Base-by-base conservation (phyloP, 768 basidiomycete species). In the Lactarius hengduanensis region DNA sequence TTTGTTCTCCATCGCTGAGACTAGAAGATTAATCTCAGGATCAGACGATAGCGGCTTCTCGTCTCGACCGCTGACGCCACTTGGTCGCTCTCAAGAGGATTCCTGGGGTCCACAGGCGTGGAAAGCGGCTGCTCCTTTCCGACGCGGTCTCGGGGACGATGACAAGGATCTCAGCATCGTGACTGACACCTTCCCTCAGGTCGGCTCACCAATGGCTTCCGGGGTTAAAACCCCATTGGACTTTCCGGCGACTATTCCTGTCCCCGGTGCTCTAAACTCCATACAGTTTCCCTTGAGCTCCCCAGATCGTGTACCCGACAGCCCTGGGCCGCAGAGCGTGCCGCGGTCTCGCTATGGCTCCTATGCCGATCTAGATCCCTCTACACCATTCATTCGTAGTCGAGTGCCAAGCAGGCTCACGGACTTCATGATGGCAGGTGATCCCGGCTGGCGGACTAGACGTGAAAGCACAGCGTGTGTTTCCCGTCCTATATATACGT, bases 391-490 rank as follows among this genome's bases (percentile, higher is more conserved):
- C 75, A 88, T 92, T 70, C 84, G 92, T 58, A 94, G 92, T 75
- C 86, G 92, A 55, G 91, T 88, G 9, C 91, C 90, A 66, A 94
- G 92, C 73, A 81, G 90, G 59, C 76, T 92, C 30, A 72, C 73
- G 58, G 89, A 91, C 68, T 80, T 76, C 63, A 75, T 86, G 53
- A 75, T 75, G 57, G 45, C 78, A 38, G 81, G 81, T 3, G 91
- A 94, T 70, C 81, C 87, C 38, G 91, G 89, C 5, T 96, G 94
- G 94, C 82, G 94, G 59, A 92, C 88, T 13, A 81, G 94, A 71
- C 83, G 92, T 58, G 93, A 96, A 76, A 94, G 93, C 71, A 94
- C 92, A 34, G 92, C 91, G 92, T 95, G 74, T 77, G 92, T 81
- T 53, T 32, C 18, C 40, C 32, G 34, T 16, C 20, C 41, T 34